A percentile compares a stretch with the other conserved stretches of the same genome.
Evolutionary conservation across 768 basidiomycete genomes (phyloP).

Genomic region (Mycena capillaripes): DNA sequence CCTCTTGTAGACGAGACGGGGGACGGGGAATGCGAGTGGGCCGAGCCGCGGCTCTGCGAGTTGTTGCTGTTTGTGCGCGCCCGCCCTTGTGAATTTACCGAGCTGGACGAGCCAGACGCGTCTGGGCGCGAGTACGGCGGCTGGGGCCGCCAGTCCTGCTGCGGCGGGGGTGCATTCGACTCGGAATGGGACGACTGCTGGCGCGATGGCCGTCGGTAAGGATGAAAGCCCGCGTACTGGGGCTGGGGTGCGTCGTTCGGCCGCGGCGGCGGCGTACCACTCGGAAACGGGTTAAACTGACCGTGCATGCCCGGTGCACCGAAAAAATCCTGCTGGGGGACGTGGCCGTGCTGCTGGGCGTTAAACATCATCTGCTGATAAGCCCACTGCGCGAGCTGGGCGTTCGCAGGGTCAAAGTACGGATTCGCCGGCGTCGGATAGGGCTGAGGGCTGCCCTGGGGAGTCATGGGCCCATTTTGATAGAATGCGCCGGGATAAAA

Average conservation of each 20-base stretch:
- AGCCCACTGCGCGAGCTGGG: constrained; percentile 87
- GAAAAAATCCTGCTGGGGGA: constrained; percentile 46
- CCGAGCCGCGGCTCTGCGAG: constrained; percentile 64
- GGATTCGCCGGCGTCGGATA: constrained; percentile 64
- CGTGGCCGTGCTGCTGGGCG: constrained; percentile 64
- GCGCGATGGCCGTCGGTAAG: constrained; percentile 81
- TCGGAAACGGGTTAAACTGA: constrained; percentile 35
- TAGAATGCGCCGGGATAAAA: constrained; percentile 82
- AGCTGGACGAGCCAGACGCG: constrained; percentile 84
- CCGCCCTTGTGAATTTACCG: constrained; percentile 76
- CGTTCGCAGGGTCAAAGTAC: constrained; percentile 83
- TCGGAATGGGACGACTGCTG: constrained; percentile 56
- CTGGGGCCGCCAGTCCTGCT: constrained; percentile 73
- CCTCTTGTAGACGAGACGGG: constrained; percentile 44
- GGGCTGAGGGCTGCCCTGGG: constrained; percentile 41
- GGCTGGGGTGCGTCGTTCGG: constrained; percentile 25
- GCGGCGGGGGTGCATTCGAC: constrained; percentile 20
- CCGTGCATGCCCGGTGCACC: constrained; percentile 25
- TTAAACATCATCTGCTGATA: constrained; percentile 94
- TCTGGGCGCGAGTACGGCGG: constrained; percentile 87
- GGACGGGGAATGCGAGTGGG: constrained; percentile 50
- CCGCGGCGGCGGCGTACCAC: constrained; percentile 45
- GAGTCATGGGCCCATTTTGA: constrained; percentile 27
- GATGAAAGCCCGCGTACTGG: constrained; percentile 75
- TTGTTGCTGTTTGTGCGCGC: constrained; percentile 81